Evolutionary conservation across 2,329 filamentous ascomycete species (phyloP).

Genomic region (Trichoderma sp.): DNA sequence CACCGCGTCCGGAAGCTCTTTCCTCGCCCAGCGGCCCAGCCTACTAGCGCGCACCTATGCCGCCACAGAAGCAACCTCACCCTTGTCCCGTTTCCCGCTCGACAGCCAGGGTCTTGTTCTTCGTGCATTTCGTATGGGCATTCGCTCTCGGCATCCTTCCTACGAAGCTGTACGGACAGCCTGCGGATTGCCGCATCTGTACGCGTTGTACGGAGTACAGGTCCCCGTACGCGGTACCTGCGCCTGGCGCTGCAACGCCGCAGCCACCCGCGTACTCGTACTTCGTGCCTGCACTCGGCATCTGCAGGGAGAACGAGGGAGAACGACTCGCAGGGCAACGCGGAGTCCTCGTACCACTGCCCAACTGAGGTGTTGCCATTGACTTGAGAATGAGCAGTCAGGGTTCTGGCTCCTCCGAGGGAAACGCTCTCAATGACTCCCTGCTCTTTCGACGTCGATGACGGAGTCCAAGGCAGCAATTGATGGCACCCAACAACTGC

Average conservation of each 20-base stretch:
- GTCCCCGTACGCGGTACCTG: slow-evolving; percentile 6
- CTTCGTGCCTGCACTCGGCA: slow-evolving; percentile 5
- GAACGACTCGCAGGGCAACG: not conserved
- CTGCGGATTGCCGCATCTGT: not conserved
- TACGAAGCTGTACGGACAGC: not conserved
- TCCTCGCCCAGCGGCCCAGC: slow-evolving; percentile 10
- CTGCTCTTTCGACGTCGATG: not conserved
- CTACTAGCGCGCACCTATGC: slow-evolving; percentile 27
- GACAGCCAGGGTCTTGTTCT: not conserved
- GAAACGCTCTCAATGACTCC: not conserved
- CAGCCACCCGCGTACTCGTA: slow-evolving; percentile 9
- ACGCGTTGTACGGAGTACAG: too few relatives aligned
- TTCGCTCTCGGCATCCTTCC: slow-evolving; percentile 13
- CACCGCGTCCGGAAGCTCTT: slow-evolving; percentile 32
- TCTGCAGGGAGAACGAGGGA: slow-evolving; percentile 4
- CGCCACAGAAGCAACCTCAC: slow-evolving; percentile 27
- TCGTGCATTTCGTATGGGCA: not conserved
- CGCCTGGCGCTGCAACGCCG: not conserved
- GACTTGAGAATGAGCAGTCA: not conserved
- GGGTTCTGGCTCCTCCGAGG: not conserved
- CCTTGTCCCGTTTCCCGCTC: slow-evolving; percentile 5
- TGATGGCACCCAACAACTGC: not conserved
- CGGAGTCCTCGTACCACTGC: not conserved
- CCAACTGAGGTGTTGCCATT: too few relatives aligned
- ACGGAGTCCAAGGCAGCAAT: not conserved